These are phyloP conservation scores for Suillus brevipes DNA, from an alignment of 768 basidiomycete genomes.

Conservation along the genomic window DNA sequence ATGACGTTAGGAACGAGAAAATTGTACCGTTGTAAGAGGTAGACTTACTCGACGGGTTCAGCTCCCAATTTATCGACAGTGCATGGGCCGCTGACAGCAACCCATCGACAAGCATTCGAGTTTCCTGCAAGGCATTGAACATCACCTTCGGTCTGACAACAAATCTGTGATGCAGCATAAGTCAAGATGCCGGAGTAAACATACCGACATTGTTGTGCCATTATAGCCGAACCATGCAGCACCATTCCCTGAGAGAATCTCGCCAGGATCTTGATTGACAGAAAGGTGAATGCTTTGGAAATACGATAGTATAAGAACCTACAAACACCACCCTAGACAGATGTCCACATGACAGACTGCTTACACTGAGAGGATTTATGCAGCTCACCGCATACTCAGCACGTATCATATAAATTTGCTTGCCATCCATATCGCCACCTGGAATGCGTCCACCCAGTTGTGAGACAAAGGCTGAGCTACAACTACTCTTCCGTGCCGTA, in stretches of 20 bases:
- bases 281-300: not conserved
- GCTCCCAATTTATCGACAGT: not conserved
- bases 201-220: slow-evolving; percentile 16
- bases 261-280: slow-evolving; percentile 4
- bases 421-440: too few species aligned
- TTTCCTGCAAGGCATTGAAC: slow-evolving; percentile 16
- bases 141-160: slow-evolving; percentile 19
- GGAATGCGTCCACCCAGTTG: too few species aligned
- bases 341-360: not conserved
- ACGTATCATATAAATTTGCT: not conserved
- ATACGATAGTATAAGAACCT: not conserved
- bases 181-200: not conserved
- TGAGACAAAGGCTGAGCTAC: not conserved
- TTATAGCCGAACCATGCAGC: slow-evolving; percentile 11
- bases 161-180: not conserved
- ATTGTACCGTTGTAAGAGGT: not conserved
- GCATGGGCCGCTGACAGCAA: not conserved
- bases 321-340: not conserved
- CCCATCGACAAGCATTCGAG: slow-evolving; percentile 35
- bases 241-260: not conserved
- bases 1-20: not conserved
- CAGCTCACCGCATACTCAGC: slow-evolving; percentile 1
- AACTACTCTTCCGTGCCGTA: not conserved
- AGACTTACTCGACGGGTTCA: not conserved
- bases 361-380: not conserved